Percentiles rank a stretch among this genome's conserved stretches.
phyloP scores from a whole-genome alignment of 805 yeast species.

The Candida sithepensis region DNA sequence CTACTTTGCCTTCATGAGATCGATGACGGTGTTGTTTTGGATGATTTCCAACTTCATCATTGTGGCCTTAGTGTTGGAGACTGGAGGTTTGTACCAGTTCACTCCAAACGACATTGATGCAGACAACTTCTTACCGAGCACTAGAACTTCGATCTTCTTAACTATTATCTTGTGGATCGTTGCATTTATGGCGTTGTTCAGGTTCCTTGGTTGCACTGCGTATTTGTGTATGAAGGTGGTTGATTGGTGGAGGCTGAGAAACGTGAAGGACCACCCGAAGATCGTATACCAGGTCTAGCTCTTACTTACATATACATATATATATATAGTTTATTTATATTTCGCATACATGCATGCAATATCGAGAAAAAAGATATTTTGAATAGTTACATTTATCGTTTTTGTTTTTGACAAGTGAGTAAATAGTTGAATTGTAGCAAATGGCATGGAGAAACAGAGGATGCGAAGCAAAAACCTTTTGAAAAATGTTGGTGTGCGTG shows the following conservation, averaged over 20 bases:
- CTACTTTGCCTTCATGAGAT: conserved; percentile 87
- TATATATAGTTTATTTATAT: no score
- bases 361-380: no score
- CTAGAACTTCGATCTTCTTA: conserved; percentile 62
- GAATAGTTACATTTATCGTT: no score
- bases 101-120: conserved; percentile 31
- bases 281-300: conserved; percentile 2
- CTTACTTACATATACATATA: background rate
- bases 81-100: conserved; percentile 68
- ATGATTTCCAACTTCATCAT: conserved; percentile 79
- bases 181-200: conserved; percentile 80
- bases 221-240: conserved; percentile 42
- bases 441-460: background rate
- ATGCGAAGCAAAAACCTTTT: no score
- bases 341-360: background rate
- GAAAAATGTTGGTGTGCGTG: background rate
- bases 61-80: conserved; percentile 76
- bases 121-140: conserved; percentile 29
- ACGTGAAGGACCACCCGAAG: conserved; percentile 14
- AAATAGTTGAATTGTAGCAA: no score
- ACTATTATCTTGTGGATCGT: conserved; percentile 90
- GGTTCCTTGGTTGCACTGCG: conserved; percentile 70
- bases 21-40: conserved; percentile 88
- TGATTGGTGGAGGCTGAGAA: conserved; percentile 16
- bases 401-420: no score